Evolutionary conservation across 345 rosid species (phyloP).

Genomic region (Aegle marmelos): DNA sequence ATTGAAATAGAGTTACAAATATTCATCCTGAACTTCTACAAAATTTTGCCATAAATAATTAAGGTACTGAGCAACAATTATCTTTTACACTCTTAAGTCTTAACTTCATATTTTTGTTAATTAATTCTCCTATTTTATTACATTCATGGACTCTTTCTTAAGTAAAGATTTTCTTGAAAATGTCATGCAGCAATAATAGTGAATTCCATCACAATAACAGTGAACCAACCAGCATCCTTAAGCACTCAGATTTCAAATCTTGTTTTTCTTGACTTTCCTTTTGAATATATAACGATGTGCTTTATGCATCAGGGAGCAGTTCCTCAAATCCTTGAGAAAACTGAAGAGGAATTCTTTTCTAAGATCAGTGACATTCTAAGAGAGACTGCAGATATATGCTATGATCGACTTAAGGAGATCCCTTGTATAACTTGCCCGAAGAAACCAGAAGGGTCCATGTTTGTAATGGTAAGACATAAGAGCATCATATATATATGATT

Average conservation of each 20-base stretch:
- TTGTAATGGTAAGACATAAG: slow-evolving; percentile 42
- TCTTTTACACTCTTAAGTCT: no score
- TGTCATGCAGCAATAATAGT: neutral
- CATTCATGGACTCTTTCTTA: neutral
- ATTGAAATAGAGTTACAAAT: no score
- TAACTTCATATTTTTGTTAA: neutral
- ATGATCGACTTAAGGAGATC: slow-evolving; percentile 49
- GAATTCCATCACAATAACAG: neutral
- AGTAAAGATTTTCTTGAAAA: neutral
- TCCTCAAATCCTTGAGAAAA: slow-evolving; percentile 63
- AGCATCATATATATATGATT: no score
- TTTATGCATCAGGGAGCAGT: slow-evolving; percentile 54
- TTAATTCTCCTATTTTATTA: neutral
- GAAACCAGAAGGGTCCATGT: slow-evolving; percentile 75
- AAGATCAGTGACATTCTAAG: slow-evolving; percentile 40
- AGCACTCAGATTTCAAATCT: no score
- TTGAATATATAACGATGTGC: neutral
- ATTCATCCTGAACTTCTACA: neutral
- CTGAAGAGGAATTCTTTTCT: slow-evolving; percentile 57
- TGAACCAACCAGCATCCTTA: no score
- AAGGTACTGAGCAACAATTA: no score
- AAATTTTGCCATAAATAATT: no score
- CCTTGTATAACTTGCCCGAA: slow-evolving; percentile 55
- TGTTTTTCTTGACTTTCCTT: no score
- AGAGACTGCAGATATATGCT: slow-evolving; percentile 48